Conservation (phyloP, 2,329 filamentous ascomycete genomes). For the Hypoxylon rubiginosum region DNA sequence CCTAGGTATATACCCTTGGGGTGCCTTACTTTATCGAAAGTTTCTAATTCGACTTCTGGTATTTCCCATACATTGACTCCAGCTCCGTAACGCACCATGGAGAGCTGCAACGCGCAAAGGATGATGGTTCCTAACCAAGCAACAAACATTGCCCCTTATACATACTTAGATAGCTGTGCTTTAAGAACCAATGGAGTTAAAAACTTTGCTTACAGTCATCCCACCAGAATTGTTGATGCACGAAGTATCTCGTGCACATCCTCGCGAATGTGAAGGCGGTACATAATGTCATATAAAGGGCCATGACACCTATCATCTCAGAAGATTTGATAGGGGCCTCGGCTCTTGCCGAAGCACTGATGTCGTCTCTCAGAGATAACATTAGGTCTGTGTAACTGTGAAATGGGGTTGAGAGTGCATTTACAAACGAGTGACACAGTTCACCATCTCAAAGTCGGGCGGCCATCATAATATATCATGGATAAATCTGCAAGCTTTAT, state of each 20-base stretch:
- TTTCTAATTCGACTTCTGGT: constrained; percentile 28
- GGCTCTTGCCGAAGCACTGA: constrained; percentile 35
- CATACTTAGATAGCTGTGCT: not conserved
- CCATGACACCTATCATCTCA: constrained; percentile 30
- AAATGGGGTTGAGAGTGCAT: not conserved
- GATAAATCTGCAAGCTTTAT: not conserved
- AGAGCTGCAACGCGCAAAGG: constrained; percentile 34
- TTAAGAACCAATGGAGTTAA: not conserved
- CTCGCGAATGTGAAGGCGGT: constrained; percentile 39
- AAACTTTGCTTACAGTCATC: constrained; percentile 44
- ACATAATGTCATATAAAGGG: constrained; percentile 50
- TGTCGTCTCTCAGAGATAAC: constrained; percentile 5
- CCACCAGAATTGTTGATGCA: constrained; percentile 47
- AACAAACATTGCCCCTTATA: constrained; percentile 40
- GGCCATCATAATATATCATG: not conserved
- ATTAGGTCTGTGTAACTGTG: not conserved
- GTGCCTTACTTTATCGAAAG: constrained; percentile 27
- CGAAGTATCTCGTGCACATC: constrained; percentile 39
- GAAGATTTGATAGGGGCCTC: constrained; percentile 32
- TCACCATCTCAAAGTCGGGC: not conserved
- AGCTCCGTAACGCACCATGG: constrained; percentile 40
- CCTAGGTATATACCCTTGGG: not conserved
- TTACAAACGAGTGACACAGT: not conserved
- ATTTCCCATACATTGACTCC: constrained; percentile 43
- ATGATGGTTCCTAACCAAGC: constrained; percentile 41